Evolutionary conservation across 441 rosid genomes (phyloP), one percentile per base, ranked within the genome.

Genomic region (Daphne laureola): DNA sequence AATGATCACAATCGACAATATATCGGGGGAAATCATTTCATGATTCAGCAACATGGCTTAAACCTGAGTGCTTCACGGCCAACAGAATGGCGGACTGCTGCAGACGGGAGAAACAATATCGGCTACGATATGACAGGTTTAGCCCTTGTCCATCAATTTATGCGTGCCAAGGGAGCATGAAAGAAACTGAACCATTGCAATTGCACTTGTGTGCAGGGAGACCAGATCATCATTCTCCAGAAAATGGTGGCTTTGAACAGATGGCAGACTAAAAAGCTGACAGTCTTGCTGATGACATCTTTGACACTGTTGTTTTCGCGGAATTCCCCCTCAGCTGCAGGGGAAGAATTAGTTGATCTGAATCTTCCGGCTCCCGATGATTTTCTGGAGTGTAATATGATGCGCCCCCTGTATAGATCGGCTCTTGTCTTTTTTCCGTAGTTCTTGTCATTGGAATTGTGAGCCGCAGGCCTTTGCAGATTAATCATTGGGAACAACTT

Each of bases 41-140:
- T 81, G 75, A 70, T 76, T 65, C 95, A 80, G 66, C 55, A 82
- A 3, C 75, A 62, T 8, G 83, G 82, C 40, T 67, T 73, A 75
- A 82, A 82, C 42, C n/a, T 68, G 67, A 49, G 74, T 14, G 73
- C 72, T 12, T 8, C 64, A n/a, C 73, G 63, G 45, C 64, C 78
- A 18, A 50, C 71, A 38, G 89, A 79, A 54, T 88, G 94, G 94
- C 78, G 79, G 46, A 55, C 63, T 42, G 63, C 74, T 64, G 71
- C 65, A 49, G 96, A 82, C 49, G 72, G 64, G 46, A 70, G 90
- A 71, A 53, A 58, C 25, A 62, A 66, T 57, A 46, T 65, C 6
- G 73, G 78, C 38, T 84, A 71, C 72, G 90, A 87, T 2, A 68
- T 82, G 55, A 68, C 84, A 70, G 96, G 96, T 84, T 64, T 42